Conservation (phyloP, 192 early-diverging fungal species). For the Mortierella hygrophila region DNA sequence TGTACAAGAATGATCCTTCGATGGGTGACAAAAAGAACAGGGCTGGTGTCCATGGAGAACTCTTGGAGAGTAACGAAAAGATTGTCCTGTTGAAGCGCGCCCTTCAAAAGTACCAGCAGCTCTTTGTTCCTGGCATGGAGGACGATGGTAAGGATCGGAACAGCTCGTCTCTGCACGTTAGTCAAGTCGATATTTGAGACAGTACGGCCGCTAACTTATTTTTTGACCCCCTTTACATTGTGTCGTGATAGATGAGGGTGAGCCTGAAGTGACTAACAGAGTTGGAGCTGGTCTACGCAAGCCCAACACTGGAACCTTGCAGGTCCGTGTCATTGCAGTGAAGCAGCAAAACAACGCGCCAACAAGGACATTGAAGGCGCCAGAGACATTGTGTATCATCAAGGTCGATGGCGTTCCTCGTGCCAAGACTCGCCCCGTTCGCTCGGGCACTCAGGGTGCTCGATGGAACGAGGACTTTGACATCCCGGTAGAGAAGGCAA, state of each 20-base stretch:
- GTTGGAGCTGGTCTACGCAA: constrained; percentile 74
- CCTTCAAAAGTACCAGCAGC: constrained; percentile 86
- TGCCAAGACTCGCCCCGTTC: constrained; percentile 79
- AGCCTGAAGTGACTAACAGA: constrained; percentile 51
- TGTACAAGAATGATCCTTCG: constrained; percentile 63
- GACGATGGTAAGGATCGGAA: constrained; percentile 65
- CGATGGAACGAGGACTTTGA: constrained; percentile 90
- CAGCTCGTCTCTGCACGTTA: background rate
- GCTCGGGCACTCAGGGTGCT: constrained; percentile 66
- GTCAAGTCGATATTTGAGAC: background rate
- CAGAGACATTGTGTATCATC: constrained; percentile 82
- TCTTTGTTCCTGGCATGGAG: constrained; percentile 85
- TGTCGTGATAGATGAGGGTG: constrained; percentile 56
- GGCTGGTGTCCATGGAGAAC: constrained; percentile 66
- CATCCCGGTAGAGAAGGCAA: constrained; percentile 89
- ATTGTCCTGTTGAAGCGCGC: constrained; percentile 78
- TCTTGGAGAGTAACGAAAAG: constrained; percentile 83
- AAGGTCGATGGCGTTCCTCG: constrained; percentile 88
- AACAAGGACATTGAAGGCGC: constrained; percentile 65
- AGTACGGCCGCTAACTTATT: background rate
- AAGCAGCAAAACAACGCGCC: constrained; percentile 71
- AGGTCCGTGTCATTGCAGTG: constrained; percentile 74
- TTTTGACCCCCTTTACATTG: background rate
- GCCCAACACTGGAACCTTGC: constrained; percentile 79
- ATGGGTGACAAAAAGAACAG: constrained; percentile 66